phyloP scores from a whole-genome alignment of 345 rosid genomes.

The Viola odorata region DNA sequence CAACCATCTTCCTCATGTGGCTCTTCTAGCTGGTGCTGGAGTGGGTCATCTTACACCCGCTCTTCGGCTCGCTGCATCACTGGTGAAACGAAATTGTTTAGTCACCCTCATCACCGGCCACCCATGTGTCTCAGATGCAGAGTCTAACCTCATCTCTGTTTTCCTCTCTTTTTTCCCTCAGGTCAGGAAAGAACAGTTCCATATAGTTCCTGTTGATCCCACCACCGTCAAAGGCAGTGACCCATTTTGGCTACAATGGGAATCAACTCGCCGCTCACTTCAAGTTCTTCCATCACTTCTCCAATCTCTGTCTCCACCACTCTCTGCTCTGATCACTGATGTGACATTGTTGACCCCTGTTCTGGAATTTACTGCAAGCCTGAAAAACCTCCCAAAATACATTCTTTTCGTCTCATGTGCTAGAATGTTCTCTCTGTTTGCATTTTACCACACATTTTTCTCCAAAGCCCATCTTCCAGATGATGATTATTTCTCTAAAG shows the following conservation, averaged over 20 bases:
- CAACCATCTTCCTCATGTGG: background rate
- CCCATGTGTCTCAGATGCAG: slow-evolving; percentile 5
- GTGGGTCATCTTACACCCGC: slow-evolving; percentile 12
- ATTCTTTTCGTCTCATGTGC: slow-evolving; percentile 3
- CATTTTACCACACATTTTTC: background rate
- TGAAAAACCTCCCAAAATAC: slow-evolving; percentile 9
- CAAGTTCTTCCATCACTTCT: slow-evolving; percentile 5
- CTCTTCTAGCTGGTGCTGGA: slow-evolving; percentile 4
- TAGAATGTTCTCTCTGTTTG: background rate
- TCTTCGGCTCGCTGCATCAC: background rate
- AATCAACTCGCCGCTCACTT: background rate
- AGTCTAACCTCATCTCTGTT: slow-evolving; percentile 4
- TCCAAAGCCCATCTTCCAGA: background rate
- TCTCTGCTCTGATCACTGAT: slow-evolving; percentile 8
- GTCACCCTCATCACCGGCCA: slow-evolving; percentile 16
- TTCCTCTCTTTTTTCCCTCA: slow-evolving; percentile 3
- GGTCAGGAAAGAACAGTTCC: background rate
- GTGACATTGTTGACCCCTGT: background rate
- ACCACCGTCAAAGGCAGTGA: background rate
- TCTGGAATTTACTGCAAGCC: background rate
- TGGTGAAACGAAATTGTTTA: background rate
- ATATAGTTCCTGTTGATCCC: background rate
- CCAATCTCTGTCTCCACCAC: background rate
- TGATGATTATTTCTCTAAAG: background rate
- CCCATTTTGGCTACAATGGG: background rate